A percentile compares a stretch with the other conserved stretches of the same genome.
phyloP scores from a whole-genome alignment of 257 asterid genomes.

The Nicotiana tabacum region DNA sequence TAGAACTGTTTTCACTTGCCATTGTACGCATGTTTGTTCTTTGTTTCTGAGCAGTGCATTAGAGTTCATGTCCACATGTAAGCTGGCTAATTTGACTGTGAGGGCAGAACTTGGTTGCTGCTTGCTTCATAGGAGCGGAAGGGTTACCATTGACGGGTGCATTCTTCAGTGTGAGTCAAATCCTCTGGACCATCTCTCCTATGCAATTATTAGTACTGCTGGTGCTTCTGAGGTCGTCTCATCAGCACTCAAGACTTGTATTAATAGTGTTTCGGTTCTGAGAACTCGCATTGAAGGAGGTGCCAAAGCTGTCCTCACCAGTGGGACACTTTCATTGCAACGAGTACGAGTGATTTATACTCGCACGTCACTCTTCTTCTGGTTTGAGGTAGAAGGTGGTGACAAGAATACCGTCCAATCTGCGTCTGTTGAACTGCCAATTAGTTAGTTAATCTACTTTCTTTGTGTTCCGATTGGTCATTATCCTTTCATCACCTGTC shows the following conservation, averaged over 20 bases:
- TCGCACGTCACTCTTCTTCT: constrained; percentile 73
- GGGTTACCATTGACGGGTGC: constrained; percentile 79
- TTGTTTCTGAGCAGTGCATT: constrained; percentile 58
- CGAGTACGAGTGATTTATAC: constrained; percentile 76
- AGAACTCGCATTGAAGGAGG: constrained; percentile 92
- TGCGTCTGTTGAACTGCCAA: background rate
- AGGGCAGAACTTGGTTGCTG: constrained; percentile 97
- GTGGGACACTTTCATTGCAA: constrained; percentile 75
- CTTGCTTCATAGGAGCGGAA: constrained; percentile 90
- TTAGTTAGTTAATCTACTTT: background rate
- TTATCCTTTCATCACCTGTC: background rate
- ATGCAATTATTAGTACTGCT: constrained; percentile 93
- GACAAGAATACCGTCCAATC: constrained; percentile 10
- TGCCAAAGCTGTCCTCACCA: constrained; percentile 85
- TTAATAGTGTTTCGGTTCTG: constrained; percentile 59
- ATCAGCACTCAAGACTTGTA: constrained; percentile 28
- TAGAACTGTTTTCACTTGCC: background rate
- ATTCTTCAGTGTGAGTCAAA: constrained; percentile 87
- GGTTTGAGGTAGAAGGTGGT: constrained; percentile 62
- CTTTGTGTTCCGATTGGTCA: background rate
- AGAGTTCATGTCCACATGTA: constrained; percentile 84
- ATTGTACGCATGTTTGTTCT: constrained; percentile 4
- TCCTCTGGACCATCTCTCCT: constrained; percentile 90
- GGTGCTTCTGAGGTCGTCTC: constrained; percentile 29
- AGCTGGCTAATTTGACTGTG: constrained; percentile 83